Evolutionary conservation across 1,139 yeast species (phyloP).

Genomic region (Candida frijolesensis): DNA sequence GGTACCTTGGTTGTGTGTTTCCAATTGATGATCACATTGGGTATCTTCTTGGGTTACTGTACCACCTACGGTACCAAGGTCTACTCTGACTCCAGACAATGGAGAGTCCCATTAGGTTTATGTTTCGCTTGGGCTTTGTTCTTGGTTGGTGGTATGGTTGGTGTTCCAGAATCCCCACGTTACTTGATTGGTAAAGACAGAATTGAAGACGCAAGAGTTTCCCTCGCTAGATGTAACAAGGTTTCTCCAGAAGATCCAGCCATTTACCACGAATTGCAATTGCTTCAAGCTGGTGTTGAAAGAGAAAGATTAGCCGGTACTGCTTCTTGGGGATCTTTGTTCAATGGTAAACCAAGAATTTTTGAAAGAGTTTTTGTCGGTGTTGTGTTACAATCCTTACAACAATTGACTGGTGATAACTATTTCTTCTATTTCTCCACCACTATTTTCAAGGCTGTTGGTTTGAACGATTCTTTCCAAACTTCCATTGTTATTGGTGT

Average conservation of each 20-base stretch:
- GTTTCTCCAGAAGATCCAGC: conserved; percentile 62
- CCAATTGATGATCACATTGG: conserved; percentile 70
- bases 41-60: conserved; percentile 68
- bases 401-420: conserved; percentile 80
- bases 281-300: conserved; percentile 64
- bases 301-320: conserved; percentile 63
- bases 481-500: conserved; percentile 78
- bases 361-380: conserved; percentile 69
- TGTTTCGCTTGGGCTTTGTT: conserved; percentile 60
- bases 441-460: conserved; percentile 74
- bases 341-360: conserved; percentile 68
- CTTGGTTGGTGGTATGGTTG: conserved; percentile 54
- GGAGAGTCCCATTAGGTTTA: conserved; percentile 66
- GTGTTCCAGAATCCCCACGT: conserved; percentile 70
- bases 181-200: conserved; percentile 39
- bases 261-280: conserved; percentile 58
- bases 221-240: conserved; percentile 65
- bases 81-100: conserved; percentile 57
- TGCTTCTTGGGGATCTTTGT: conserved; percentile 69
- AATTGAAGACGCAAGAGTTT: conserved; percentile 46
- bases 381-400: conserved; percentile 64
- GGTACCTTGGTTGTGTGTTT: conserved; percentile 73
- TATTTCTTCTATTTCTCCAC: conserved; percentile 85
- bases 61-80: conserved; percentile 63
- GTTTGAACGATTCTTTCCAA: conserved; percentile 75